phyloP scores from a whole-genome alignment of 805 yeast species.

The Pichia insulana region DNA sequence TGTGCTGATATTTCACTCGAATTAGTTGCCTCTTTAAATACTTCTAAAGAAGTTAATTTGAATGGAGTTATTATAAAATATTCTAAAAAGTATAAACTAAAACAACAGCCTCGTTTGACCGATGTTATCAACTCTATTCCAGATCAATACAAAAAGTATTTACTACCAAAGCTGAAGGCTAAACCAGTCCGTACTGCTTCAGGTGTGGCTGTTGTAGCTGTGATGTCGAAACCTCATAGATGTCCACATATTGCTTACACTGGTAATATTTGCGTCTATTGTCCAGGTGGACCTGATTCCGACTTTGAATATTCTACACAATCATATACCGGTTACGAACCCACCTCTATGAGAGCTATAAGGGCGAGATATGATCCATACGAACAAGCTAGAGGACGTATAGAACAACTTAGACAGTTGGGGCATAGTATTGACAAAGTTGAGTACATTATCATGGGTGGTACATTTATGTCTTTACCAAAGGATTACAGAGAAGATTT shows the following conservation, averaged over 20 bases:
- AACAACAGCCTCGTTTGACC: slow-evolving; percentile 88
- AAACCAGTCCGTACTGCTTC: slow-evolving; percentile 98
- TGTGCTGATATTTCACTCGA: slow-evolving; percentile 89
- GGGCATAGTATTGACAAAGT: slow-evolving; percentile 97
- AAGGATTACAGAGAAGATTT: slow-evolving; percentile 83
- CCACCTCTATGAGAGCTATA: slow-evolving; percentile 98
- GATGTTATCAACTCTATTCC: slow-evolving; percentile 94
- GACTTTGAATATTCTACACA: slow-evolving; percentile 98
- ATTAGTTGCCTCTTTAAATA: slow-evolving; percentile 59
- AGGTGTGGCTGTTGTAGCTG: slow-evolving; percentile 98
- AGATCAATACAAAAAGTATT: slow-evolving; percentile 85
- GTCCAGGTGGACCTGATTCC: slow-evolving; percentile 99
- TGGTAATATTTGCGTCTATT: slow-evolving; percentile 95
- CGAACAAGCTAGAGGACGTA: slow-evolving; percentile 96
- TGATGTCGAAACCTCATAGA: slow-evolving; percentile 98
- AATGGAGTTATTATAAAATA: slow-evolving; percentile 81
- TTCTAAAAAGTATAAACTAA: slow-evolving; percentile 85
- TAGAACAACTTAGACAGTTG: slow-evolving; percentile 87
- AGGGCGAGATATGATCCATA: slow-evolving; percentile 97
- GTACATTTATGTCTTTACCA: slow-evolving; percentile 95
- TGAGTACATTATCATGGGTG: slow-evolving; percentile 97
- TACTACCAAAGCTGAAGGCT: slow-evolving; percentile 92
- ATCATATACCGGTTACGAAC: slow-evolving; percentile 97
- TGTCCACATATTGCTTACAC: slow-evolving; percentile 99
- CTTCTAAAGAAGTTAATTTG: slow-evolving; percentile 72